Conservation (phyloP, 148 eudicot species). For the Fagopyrum tataricum region DNA sequence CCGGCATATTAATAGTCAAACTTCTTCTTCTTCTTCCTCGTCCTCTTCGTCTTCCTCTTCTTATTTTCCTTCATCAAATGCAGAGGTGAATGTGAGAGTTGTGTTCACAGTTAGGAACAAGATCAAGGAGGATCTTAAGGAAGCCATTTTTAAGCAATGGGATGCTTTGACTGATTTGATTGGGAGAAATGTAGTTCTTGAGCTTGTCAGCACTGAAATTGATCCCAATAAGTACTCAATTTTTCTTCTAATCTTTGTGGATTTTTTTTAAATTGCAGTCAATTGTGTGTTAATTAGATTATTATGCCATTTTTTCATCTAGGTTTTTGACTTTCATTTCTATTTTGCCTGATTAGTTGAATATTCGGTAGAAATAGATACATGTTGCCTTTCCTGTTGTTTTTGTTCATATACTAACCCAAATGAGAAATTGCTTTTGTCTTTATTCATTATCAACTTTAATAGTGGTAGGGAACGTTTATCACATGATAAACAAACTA, state of each 20-base stretch:
- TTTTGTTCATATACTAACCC: not conserved
- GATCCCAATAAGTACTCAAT: constrained; percentile 52
- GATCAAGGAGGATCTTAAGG: constrained; percentile 71
- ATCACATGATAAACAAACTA: not conserved
- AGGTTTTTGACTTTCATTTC: not conserved
- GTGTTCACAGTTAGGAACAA: constrained; percentile 81
- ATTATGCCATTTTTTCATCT: not conserved
- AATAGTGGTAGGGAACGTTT: not conserved
- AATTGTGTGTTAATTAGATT: not conserved
- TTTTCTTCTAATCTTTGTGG: not conserved
- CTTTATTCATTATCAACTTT: not conserved
- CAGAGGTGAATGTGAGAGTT: constrained; percentile 60
- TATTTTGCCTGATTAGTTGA: not conserved
- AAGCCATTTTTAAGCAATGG: constrained; percentile 39
- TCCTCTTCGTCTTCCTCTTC: not conserved
- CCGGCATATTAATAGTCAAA: not conserved
- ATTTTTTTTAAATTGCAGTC: not conserved
- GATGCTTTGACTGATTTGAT: constrained; percentile 57
- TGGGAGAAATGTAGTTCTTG: constrained; percentile 70
- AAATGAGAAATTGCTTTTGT: not conserved
- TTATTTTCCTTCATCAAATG: not conserved
- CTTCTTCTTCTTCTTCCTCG: not conserved
- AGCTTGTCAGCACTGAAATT: constrained; percentile 58
- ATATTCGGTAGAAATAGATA: not conserved
- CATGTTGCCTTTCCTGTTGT: not conserved